Evolutionary conservation across 1,284 basidiomycete species (phyloP), one percentile per base, ranked within the genome.

Genomic region (Athelia sp.): DNA sequence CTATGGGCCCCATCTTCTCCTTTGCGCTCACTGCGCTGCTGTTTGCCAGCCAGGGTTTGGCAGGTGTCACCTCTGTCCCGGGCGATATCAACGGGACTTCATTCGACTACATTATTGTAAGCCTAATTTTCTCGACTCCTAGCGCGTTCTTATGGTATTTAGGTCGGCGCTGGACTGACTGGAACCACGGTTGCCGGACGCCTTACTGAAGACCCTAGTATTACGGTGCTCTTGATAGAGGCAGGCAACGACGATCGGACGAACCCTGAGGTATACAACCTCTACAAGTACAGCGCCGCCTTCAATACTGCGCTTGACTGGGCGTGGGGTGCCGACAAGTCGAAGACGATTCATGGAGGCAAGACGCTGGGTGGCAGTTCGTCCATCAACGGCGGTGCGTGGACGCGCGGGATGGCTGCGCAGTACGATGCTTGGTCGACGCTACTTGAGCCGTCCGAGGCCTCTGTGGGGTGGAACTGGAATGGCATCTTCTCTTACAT

Each of bases 51-150:
- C 36, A 18, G n/a, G 36, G 43, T n/a, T 6, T 44, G 14, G 43
- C 43, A 21, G 70, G 69, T 4, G 67, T 74, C 13, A 71, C 63
- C 3, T 67, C 64, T 9, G 60, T 60, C 34, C 52, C 67, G 0
- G 50, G 55, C 23, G 56, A 58, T 6, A 67, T 59, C 4, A 64
- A 65, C 51, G 65, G 65, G 13, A 60, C 71, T 50, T 72, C 75
- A 0, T 85, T 74, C 58, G 84, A 87, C 68, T 87, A 87, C 59
- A 79, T 87, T 54, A 72, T 87, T 46, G 75, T 82, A 4, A 9
- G 36, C 19, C n/a, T 40, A 8, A 6, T 40, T n/a, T 40, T 40
- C 36, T 40, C 36, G 36, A 21, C 8, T 4, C 19, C 6, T 4
- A 40, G 36, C 36, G n/a, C 36, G n/a, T 17, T 40, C n/a, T 4